Conservation (phyloP, 164 flowering plant genomes). For the Annona squamosa region DNA sequence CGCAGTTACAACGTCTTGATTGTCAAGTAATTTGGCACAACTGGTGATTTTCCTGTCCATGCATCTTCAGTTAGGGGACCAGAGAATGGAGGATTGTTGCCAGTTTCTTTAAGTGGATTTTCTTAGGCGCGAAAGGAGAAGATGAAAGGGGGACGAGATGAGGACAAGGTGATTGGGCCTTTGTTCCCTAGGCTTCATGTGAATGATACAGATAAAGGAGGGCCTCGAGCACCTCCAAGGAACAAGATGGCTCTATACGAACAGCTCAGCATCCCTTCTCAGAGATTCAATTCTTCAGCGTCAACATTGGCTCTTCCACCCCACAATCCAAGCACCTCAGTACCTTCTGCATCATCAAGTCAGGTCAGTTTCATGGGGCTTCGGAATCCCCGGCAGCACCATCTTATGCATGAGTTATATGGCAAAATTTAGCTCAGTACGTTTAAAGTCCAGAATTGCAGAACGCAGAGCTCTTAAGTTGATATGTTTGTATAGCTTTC, state of each 20-base stretch:
- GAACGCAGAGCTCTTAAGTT: too few species aligned
- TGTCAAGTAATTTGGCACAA: not conserved
- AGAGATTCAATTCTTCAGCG: conserved; percentile 35
- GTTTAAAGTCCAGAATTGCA: too few species aligned
- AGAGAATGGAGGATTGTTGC: not conserved
- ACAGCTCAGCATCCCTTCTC: conserved; percentile 63
- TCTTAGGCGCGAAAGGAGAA: conserved; percentile 7
- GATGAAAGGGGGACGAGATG: conserved; percentile 50
- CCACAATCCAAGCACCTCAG: conserved; percentile 17
- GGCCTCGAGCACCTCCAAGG: conserved; percentile 84
- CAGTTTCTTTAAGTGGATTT: not conserved
- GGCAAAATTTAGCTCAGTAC: too few species aligned
- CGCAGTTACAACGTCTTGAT: too few species aligned
- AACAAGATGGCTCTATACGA: conserved; percentile 92
- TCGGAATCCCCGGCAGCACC: too few species aligned
- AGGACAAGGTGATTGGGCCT: conserved; percentile 39
- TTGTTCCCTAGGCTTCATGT: conserved; percentile 85
- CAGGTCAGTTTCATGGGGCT: conserved; percentile 34
- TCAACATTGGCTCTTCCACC: conserved; percentile 24
- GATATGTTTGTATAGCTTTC: too few species aligned
- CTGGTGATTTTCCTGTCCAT: not conserved
- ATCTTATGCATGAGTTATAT: too few species aligned
- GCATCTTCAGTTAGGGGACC: not conserved
- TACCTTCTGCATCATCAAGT: conserved; percentile 32
- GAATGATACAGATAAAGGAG: conserved; percentile 77